Evolutionary conservation across 2,329 filamentous ascomycete genomes (phyloP), one percentile per base, ranked within the genome.

Genomic region (Scedosporium boydii): DNA sequence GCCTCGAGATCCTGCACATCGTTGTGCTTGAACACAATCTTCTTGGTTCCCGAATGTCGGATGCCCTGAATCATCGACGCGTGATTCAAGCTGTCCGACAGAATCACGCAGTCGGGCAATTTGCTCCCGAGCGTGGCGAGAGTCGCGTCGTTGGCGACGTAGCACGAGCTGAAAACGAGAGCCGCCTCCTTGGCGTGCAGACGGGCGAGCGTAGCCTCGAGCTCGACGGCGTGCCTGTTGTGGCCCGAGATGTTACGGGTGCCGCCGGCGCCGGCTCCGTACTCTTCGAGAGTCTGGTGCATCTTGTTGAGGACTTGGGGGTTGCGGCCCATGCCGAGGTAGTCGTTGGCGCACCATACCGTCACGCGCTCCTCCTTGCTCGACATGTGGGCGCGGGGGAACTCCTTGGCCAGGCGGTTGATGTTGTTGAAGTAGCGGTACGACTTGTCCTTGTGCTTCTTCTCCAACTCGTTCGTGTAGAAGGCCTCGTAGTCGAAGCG

Each of bases 371-470:
- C 91, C 64, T 93, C 87, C 71, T 86, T 84, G 63, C 82, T 86
- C 16, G 90, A 84, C 82, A 96, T 96, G 76, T 99, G 95, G 56
- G 95, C 95, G 67, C 90, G 90, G 34, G 95, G 95, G 66, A 99
- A 99, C 67, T 98, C 91, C 78, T 95, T 91, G 67, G 95, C 95
- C 65, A 99, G 83, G 42, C 95, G 92, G 73, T 99, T 99, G 86
- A 99, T 99, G 81, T 99, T 99, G 83, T 99, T 99, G 82, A 99
- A 99, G 81, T 98, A 98, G 72, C 95, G 91, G 80, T 99, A 99
- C 60, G 93, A 97, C 80, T 97, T 98, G 83, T 99, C 95, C 82
- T 96, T 93, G 83, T 96, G 95, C 81, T 99, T 99, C 85, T 97
- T 98, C 70, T 97, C 91, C 68, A 99, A 78, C 75, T 99, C 93